Conservation (phyloP, 352 stramenopile species). For the Pseudoperonospora humuli region DNA sequence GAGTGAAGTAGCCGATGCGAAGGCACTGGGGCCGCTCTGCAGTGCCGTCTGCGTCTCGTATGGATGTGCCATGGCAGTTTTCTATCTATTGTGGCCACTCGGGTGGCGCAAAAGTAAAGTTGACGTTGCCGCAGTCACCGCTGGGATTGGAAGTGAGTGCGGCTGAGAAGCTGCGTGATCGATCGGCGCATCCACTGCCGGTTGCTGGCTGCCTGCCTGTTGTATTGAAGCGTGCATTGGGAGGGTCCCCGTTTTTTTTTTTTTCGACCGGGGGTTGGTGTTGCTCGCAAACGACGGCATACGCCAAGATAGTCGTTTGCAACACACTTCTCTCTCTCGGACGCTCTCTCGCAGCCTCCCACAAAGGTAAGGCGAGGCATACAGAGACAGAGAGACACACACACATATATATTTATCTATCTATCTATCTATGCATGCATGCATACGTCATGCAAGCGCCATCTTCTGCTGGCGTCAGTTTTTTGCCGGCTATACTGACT, state of each 20-base stretch:
- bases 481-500: slow-evolving; percentile 17
- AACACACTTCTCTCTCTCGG: slow-evolving; percentile 18
- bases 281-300: slow-evolving; percentile 11
- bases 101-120: too few relatives aligned
- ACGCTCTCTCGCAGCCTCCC: slow-evolving; percentile 28
- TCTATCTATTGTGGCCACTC: too few relatives aligned
- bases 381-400: neutral
- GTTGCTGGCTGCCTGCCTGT: slow-evolving; percentile 25
- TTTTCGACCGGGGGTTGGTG: slow-evolving; percentile 24
- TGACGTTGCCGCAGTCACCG: too few relatives aligned
- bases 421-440: too few relatives aligned
- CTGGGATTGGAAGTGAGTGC: slow-evolving; percentile 28
- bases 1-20: slow-evolving; percentile 16
- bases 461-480: slow-evolving; percentile 25
- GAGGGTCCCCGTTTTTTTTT: slow-evolving; percentile 33
- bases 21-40: slow-evolving; percentile 9
- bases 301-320: slow-evolving; percentile 6
- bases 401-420: too few relatives aligned
- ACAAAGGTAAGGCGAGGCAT: slow-evolving; percentile 17
- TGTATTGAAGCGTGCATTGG: slow-evolving; percentile 22
- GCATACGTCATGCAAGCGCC: slow-evolving; percentile 18
- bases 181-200: slow-evolving; percentile 12
- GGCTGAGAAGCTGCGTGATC: too few relatives aligned
- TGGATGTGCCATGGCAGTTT: slow-evolving; percentile 23
- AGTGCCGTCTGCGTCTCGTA: slow-evolving; percentile 21